Evolutionary conservation across 805 yeast species (phyloP).

Genomic region (Suhomyces kilbournensis): DNA sequence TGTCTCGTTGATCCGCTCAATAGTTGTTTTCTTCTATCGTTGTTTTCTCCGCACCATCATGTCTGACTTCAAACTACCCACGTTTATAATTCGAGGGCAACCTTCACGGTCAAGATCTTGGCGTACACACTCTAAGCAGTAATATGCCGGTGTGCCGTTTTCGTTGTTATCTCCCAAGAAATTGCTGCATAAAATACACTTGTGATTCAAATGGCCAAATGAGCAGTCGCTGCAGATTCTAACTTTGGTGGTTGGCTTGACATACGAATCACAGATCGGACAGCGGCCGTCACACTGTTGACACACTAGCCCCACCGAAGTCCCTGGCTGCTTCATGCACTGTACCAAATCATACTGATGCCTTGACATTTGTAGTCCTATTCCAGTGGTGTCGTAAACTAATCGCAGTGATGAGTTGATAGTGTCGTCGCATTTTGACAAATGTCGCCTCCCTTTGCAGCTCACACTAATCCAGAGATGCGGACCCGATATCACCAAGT

Average conservation of each 20-base stretch:
- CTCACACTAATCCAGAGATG: background rate
- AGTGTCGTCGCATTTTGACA: background rate
- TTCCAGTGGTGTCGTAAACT: background rate
- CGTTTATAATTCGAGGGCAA: conserved; percentile 79
- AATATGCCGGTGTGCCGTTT: conserved; percentile 53
- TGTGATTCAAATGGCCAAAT: conserved; percentile 58
- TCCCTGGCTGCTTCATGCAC: conserved; percentile 86
- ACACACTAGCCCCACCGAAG: conserved; percentile 66
- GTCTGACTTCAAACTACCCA: conserved; percentile 75
- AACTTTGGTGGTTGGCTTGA: conserved; percentile 63
- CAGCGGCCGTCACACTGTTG: conserved; percentile 88
- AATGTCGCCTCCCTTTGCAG: background rate
- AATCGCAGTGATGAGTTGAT: background rate
- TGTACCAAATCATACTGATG: conserved; percentile 83
- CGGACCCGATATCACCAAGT: background rate
- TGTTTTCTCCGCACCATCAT: conserved; percentile 28
- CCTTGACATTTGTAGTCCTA: conserved; percentile 59
- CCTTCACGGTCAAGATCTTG: conserved; percentile 85
- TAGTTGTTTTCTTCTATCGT: background rate
- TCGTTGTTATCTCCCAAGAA: conserved; percentile 53
- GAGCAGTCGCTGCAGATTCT: conserved; percentile 85
- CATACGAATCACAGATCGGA: conserved; percentile 85
- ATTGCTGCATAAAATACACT: conserved; percentile 78
- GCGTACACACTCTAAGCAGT: conserved; percentile 81
- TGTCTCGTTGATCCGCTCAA: background rate